Base-by-base conservation (phyloP, 345 rosid species). In the Adansonia digitata region DNA sequence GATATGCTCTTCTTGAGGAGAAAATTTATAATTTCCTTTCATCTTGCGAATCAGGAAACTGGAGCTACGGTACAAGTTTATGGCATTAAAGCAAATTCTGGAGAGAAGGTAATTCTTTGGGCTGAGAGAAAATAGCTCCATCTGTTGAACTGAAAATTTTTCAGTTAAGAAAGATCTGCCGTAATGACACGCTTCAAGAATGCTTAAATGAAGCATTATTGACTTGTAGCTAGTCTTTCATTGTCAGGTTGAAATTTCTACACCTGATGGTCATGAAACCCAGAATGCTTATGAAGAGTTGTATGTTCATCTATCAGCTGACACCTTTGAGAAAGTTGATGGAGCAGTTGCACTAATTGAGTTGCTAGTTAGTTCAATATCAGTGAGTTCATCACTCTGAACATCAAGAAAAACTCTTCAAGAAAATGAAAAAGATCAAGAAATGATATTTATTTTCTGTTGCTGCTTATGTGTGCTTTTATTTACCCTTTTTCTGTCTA, bases 241-340 rank as follows among this genome's bases (percentile, higher is more conserved):
- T 81, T 10, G 67, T 35, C 85, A 95, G 99, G 92, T 85, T 80
- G 97, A 93, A 78, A 82, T 91, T 76, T 85, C 90, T 77, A 74
- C 90, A 72, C 80, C 92, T 53, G 89, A 88, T 81, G 87, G 78
- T 70, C 83, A 71, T 77, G 88, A 84, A 56, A 67, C 75, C 76
- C 83, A 77, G 56, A 72, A 61, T 69, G 75, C 82, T n/a, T 89
- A 82, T 80, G 83, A 93, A 81, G 94, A 89, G 77, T 79, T 95
- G 66, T 82, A 79, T 66, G 83, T 93, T 74, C 88, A 82, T 72
- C 79, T 95, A 82, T 86, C 94, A 63, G 97, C 97, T 17, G 94
- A 93, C 69, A 86, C 91, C 26, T 91, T 80, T 82, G 94, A 91
- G 75, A 95, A 95, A 86, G 93, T 91, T 55, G 98, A 95, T 80